Base-by-base conservation (phyloP, 1,139 yeast species). In the Meyerozyma sp. region DNA sequence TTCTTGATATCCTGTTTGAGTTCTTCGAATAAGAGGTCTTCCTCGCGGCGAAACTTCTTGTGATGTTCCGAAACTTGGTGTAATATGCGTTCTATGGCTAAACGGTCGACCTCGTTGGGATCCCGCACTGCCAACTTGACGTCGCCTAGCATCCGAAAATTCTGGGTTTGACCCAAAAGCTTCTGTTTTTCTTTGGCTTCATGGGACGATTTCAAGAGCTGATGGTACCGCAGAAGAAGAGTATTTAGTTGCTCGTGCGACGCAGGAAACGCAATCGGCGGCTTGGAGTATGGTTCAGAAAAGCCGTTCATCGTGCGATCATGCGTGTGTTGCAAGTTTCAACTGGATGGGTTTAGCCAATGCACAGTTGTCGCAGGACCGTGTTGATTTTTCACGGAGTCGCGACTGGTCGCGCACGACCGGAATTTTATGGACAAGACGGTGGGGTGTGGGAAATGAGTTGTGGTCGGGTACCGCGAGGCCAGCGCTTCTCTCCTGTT, bases 221-320 rank as follows among this genome's bases (percentile, higher is more conserved):
- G 52, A 44, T 66, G 66, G 54, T 70, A 72, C 41, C 63, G 60
- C 36, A 58, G 58, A 36, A 71, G 55, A 21, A 70, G 51, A 27
- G 55, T 60, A 40, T 54, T 59, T 44, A 71, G 62, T 39, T 70
- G 65, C 30, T 59, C 60, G 45, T 57, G 65, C 4, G 68, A 49
- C 34, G 51, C 49, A 4, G 76, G 77, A 27, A 57, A 54, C 26
- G 49, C 45, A 14, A 48, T 40, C 8, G 42, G 43, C 9, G 38
- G 25, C 13, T 23, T 28, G 16, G 29, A 32, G 32, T 37, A 41
- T 13, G 34, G 14, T 28, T 41, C 21, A 32, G 32, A 23, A 16
- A 11, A 30, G 26, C 29, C 35, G 21, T 32, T 41, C 23, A 27
- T 27, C 10, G 16, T 16, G 29, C 20, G 20, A 30, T n/a, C 16